These are phyloP conservation scores for Diversispora epigaea DNA, from an alignment of 192 early-diverging fungal species.

Conservation along the genomic window DNA sequence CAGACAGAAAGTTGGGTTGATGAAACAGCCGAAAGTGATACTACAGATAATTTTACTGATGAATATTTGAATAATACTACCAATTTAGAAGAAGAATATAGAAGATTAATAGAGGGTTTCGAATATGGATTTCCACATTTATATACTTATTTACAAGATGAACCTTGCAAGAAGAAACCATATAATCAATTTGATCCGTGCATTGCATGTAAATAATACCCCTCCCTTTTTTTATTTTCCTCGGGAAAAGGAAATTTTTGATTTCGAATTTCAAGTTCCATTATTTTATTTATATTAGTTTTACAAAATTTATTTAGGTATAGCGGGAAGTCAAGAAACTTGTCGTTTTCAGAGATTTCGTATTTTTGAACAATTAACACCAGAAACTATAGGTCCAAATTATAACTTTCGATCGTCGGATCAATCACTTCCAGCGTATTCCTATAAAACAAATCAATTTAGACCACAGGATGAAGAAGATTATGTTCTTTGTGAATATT, in stretches of 20 bases:
- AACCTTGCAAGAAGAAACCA: not conserved
- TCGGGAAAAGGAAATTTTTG: not conserved
- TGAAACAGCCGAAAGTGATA: not conserved
- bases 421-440: not conserved
- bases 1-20: not conserved
- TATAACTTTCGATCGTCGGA: not conserved
- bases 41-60: not conserved
- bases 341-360: not conserved
- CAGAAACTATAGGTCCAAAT: not conserved
- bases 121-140: not conserved
- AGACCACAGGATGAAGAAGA: too few relatives aligned
- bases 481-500: too few relatives aligned
- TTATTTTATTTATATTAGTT: not conserved
- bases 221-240: too few relatives aligned
- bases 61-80: not conserved
- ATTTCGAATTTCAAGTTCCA: not conserved
- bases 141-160: not conserved
- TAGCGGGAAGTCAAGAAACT: not conserved
- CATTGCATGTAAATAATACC: not conserved
- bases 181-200: not conserved
- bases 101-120: too few relatives aligned
- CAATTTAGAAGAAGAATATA: too few relatives aligned
- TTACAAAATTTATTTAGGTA: not conserved
- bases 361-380: not conserved
- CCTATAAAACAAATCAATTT: not conserved